A percentile compares a stretch with the other conserved stretches of the same genome.
Conservation (phyloP, 1,139 yeast species). For the Petasospora rhodanensis region DNA sequence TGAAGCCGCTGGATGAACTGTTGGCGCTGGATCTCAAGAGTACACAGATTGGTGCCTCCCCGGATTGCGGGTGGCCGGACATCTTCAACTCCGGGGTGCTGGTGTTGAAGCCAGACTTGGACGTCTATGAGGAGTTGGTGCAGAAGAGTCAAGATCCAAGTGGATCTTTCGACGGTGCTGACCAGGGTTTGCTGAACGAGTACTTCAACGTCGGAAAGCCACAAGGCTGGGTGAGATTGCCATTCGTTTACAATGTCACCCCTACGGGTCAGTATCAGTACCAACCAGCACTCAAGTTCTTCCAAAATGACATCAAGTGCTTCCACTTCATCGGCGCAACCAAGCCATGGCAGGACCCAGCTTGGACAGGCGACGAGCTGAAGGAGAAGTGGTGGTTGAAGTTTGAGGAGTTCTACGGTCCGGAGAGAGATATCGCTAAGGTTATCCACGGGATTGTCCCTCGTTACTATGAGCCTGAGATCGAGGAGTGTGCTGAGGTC, state of each 20-base stretch:
- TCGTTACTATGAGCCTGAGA: slow-evolving; percentile 5
- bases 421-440: slow-evolving; percentile 12
- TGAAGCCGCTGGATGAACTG: slow-evolving; percentile 39
- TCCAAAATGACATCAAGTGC: slow-evolving; percentile 49
- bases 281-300: slow-evolving; percentile 71
- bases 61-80: slow-evolving; percentile 96
- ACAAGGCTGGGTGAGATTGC: slow-evolving; percentile 57
- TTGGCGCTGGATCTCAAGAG: slow-evolving; percentile 26
- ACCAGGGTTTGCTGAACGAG: slow-evolving; percentile 87
- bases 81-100: slow-evolving; percentile 88
- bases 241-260: slow-evolving; percentile 84
- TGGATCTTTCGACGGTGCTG: slow-evolving; percentile 84
- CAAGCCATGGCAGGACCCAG: slow-evolving; percentile 71
- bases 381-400: slow-evolving; percentile 22
- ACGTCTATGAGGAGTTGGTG: slow-evolving; percentile 42
- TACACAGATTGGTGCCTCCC: slow-evolving; percentile 57
- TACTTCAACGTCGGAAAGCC: slow-evolving; percentile 47
- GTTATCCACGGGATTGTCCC: slow-evolving; percentile 23
- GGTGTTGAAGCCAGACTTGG: slow-evolving; percentile 53
- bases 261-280: slow-evolving; percentile 80
- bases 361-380: slow-evolving; percentile 15
- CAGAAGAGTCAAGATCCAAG: slow-evolving; percentile 28
- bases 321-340: slow-evolving; percentile 77
- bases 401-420: slow-evolving; percentile 20
- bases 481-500: neutral